phyloP scores from a whole-genome alignment of 1,284 basidiomycete genomes.

The Hymenochaete sp. region DNA sequence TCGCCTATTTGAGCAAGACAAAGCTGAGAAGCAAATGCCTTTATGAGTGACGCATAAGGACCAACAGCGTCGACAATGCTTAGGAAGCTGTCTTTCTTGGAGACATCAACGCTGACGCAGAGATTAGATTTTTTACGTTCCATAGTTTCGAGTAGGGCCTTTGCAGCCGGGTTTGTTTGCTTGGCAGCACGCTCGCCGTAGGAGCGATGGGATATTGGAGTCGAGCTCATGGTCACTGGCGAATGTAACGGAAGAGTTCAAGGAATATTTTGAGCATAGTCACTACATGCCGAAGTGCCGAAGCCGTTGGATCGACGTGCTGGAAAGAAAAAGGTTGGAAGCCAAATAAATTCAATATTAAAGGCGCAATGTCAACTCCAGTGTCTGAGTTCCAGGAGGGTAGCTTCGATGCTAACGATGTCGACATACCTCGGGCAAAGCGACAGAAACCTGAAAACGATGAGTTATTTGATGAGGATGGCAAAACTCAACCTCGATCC shows the following conservation, averaged over 20 bases:
- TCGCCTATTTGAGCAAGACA: conserved; percentile 20
- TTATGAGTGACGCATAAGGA: conserved; percentile 86
- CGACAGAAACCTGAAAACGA: conserved; percentile 9
- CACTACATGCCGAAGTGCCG: no score
- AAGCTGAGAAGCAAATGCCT: conserved; percentile 43
- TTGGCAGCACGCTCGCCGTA: conserved; percentile 59
- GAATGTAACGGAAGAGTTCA: not conserved
- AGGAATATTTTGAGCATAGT: conserved; percentile 18
- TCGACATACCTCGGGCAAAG: conserved; percentile 5
- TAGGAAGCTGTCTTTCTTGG: conserved; percentile 72
- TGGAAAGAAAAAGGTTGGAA: no score
- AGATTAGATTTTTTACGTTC: conserved; percentile 88
- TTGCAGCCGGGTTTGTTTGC: conserved; percentile 70
- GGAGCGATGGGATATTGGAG: conserved; percentile 33
- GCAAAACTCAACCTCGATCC: not conserved
- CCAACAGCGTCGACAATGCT: conserved; percentile 85
- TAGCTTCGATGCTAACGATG: not conserved
- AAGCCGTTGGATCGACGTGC: no score
- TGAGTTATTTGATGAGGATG: not conserved
- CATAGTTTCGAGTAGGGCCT: conserved; percentile 73
- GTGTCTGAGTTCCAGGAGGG: no score
- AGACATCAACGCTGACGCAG: conserved; percentile 94
- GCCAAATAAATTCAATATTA: not conserved
- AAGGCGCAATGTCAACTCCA: not conserved
- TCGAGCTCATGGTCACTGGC: not conserved